phyloP scores from a whole-genome alignment of 2,329 filamentous ascomycete genomes.

The Pestalotiopsis sp. region DNA sequence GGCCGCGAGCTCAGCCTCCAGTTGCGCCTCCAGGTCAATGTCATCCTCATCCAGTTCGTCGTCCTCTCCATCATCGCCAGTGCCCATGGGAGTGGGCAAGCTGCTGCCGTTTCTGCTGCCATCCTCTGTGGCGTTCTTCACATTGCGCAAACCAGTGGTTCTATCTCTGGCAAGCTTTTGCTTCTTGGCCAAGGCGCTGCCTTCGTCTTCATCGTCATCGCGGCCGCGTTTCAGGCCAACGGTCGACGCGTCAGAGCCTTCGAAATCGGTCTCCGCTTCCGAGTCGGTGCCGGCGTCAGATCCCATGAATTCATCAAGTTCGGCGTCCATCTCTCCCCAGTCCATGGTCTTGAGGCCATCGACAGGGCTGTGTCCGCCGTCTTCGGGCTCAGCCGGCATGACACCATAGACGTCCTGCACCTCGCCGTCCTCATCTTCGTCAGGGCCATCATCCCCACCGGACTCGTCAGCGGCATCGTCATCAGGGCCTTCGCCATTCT shows the following conservation, averaged over 20 bases:
- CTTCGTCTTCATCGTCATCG: slow-evolving; percentile 25
- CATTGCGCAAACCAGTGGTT: slow-evolving; percentile 41
- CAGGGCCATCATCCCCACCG: slow-evolving; percentile 30
- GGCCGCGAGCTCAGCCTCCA: slow-evolving; percentile 42
- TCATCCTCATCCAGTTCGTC: slow-evolving; percentile 31
- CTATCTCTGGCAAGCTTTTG: slow-evolving; percentile 41
- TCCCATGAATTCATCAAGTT: slow-evolving; percentile 66
- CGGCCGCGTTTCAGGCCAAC: slow-evolving; percentile 28
- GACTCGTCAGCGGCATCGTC: slow-evolving; percentile 18
- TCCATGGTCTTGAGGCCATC: slow-evolving; percentile 30
- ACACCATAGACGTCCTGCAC: slow-evolving; percentile 48
- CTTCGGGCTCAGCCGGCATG: slow-evolving; percentile 49
- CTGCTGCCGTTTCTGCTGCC: slow-evolving; percentile 28
- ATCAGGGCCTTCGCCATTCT: slow-evolving; percentile 32
- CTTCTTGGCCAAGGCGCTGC: slow-evolving; percentile 41
- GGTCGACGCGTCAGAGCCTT: slow-evolving; percentile 32
- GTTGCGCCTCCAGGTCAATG: slow-evolving; percentile 51
- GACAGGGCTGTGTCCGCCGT: slow-evolving; percentile 36
- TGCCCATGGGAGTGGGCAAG: slow-evolving; percentile 37
- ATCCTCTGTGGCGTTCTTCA: slow-evolving; percentile 31
- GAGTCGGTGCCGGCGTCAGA: slow-evolving; percentile 41
- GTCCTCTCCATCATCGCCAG: slow-evolving; percentile 44
- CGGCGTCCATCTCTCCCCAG: slow-evolving; percentile 53
- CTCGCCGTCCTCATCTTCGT: slow-evolving; percentile 33
- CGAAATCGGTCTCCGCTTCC: slow-evolving; percentile 24